phyloP scores from a whole-genome alignment of 805 yeast species.

The Yarrowia sp. region DNA sequence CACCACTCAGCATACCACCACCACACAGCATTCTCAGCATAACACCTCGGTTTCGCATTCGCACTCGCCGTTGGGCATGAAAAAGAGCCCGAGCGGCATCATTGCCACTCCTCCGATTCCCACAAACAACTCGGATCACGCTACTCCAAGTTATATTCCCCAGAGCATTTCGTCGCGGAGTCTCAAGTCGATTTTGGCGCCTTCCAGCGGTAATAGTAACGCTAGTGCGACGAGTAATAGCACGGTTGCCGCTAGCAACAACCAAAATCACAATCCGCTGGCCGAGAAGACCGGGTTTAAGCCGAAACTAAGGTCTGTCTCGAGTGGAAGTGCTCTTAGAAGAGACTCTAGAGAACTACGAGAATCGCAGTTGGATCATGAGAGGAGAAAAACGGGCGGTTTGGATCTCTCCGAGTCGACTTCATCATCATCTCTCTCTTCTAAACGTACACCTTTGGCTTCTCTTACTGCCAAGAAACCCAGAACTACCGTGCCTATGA shows the following conservation, averaged over 20 bases:
- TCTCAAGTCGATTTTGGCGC: conserved; percentile 16
- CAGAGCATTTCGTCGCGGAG: conserved; percentile 32
- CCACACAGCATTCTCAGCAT: not conserved
- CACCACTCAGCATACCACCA: not conserved
- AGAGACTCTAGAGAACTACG: conserved; percentile 8
- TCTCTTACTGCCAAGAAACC: conserved; percentile 19
- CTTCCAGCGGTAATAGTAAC: not conserved
- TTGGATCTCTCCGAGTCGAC: conserved; percentile 1
- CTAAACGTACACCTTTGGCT: conserved; percentile 1
- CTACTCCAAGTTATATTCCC: conserved; percentile 15
- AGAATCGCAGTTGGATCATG: conserved; percentile 18
- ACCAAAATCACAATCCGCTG: conserved; percentile 31
- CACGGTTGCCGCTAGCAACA: not conserved
- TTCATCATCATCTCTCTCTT: not conserved
- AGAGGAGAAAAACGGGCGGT: conserved; percentile 22
- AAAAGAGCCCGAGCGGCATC: conserved; percentile 13
- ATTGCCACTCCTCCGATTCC: conserved; percentile 26
- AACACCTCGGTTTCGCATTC: not conserved
- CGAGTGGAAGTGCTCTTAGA: conserved; percentile 8
- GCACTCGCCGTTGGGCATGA: not conserved
- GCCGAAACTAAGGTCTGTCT: conserved; percentile 18
- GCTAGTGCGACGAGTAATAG: too few species aligned
- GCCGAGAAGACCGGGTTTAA: not conserved
- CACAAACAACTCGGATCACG: conserved; percentile 2
- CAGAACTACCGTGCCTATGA: conserved; percentile 26